A percentile compares a stretch with the other conserved stretches of the same genome.
Evolutionary conservation across 768 basidiomycete species (phyloP).

Genomic region (Termitomyces sp.): DNA sequence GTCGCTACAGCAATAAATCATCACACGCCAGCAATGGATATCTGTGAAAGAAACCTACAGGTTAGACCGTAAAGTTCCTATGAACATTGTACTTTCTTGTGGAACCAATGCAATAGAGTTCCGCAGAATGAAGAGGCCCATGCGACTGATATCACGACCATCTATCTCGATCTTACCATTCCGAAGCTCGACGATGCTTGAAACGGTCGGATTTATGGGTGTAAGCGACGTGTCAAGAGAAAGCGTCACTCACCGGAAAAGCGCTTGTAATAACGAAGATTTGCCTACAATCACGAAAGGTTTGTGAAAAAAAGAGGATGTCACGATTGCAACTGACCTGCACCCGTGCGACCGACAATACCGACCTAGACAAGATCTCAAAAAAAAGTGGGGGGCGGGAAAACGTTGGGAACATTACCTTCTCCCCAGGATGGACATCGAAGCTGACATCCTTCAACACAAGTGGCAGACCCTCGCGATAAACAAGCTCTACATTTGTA

Average conservation of each 20-base stretch:
- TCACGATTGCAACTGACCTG: slow-evolving; percentile 23
- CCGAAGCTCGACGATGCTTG: slow-evolving; percentile 57
- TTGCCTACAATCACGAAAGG: slow-evolving; percentile 31
- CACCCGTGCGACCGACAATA: slow-evolving; percentile 46
- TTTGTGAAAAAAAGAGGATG: neutral
- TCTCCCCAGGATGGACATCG: slow-evolving; percentile 56
- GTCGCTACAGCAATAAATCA: slow-evolving; percentile 6
- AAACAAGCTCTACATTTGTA: slow-evolving; percentile 50
- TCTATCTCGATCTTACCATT: slow-evolving; percentile 59
- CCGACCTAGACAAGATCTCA: slow-evolving; percentile 30
- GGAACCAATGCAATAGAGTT: slow-evolving; percentile 62
- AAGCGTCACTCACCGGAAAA: slow-evolving; percentile 40
- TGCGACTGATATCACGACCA: slow-evolving; percentile 44
- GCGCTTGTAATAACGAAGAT: slow-evolving; percentile 54
- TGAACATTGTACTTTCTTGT: slow-evolving; percentile 58
- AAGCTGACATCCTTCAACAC: slow-evolving; percentile 63
- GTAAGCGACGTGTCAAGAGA: neutral
- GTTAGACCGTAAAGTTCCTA: slow-evolving; percentile 46
- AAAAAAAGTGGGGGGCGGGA: neutral
- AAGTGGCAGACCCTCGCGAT: slow-evolving; percentile 60
- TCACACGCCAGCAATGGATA: neutral
- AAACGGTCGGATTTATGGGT: neutral
- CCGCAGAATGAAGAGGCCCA: slow-evolving; percentile 55
- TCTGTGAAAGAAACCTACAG: slow-evolving; percentile 22
- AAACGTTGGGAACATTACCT: slow-evolving; percentile 36